A percentile compares a stretch with the other conserved stretches of the same genome.
phyloP scores from a whole-genome alignment of 495 filamentous ascomycete species.

The Glonium stellatum region DNA sequence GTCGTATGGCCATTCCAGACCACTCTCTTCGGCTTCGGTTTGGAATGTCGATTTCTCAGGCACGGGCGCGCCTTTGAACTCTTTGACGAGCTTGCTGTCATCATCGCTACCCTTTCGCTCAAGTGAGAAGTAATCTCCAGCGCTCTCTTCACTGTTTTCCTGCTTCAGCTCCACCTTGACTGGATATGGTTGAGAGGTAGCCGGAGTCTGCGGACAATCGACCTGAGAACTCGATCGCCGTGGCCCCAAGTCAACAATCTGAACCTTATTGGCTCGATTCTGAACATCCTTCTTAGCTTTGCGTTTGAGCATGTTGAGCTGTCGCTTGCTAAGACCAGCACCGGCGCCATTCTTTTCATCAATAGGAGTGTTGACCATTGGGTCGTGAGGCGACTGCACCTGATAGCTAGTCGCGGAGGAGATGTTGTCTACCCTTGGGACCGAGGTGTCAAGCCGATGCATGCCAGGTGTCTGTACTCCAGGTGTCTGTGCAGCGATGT shows the following conservation, averaged over 20 bases:
- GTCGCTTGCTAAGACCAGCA: slow-evolving; percentile 72
- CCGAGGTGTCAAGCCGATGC: slow-evolving; percentile 41
- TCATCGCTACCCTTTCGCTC: slow-evolving; percentile 76
- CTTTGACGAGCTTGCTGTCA: slow-evolving; percentile 83
- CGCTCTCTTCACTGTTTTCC: slow-evolving; percentile 49
- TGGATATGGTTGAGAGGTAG: slow-evolving; percentile 58
- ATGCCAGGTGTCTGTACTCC: slow-evolving; percentile 30
- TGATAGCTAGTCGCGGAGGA: slow-evolving; percentile 19
- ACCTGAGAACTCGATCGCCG: slow-evolving; percentile 21
- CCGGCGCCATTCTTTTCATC: slow-evolving; percentile 54
- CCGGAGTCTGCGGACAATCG: slow-evolving; percentile 57
- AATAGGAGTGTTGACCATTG: slow-evolving; percentile 40
- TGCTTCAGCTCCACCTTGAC: slow-evolving; percentile 57
- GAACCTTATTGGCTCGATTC: slow-evolving; percentile 75
- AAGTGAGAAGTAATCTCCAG: slow-evolving; percentile 76
- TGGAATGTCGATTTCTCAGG: slow-evolving; percentile 61
- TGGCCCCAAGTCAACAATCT: slow-evolving; percentile 76
- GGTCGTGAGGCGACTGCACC: slow-evolving; percentile 47
- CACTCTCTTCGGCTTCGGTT: slow-evolving; percentile 64
- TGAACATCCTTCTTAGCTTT: slow-evolving; percentile 47
- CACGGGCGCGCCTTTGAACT: slow-evolving; percentile 76
- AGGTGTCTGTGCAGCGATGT: slow-evolving; percentile 41
- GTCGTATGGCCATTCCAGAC: slow-evolving; percentile 89
- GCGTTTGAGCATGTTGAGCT: slow-evolving; percentile 88
- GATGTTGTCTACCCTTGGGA: slow-evolving; percentile 32